Base-by-base conservation (phyloP, 805 yeast genomes). In the Saccharomyces jurei region DNA sequence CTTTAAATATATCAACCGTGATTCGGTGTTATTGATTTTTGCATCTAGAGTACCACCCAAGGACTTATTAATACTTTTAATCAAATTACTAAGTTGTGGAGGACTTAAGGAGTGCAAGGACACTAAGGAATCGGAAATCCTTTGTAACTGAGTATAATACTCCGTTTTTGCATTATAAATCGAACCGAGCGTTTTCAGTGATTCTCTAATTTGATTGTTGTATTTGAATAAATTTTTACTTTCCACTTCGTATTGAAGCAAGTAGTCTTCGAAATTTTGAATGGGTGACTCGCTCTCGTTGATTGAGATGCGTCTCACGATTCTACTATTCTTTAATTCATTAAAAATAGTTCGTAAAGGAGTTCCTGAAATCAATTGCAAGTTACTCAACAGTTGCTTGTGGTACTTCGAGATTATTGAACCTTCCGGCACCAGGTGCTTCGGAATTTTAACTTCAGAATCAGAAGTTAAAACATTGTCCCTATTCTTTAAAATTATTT, bases 71-170 rank as follows among this genome's bases (percentile, higher is more conserved):
- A 65, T 55, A n/a, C 63, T 52, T 41, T 56, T 61, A 21, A 66
- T 21, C 4, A 68, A 56, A 1, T 56, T 28, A 14, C 59, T 54
- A 32, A 60, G 52, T 8, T 58, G 52, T 2, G 58, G 6, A 27
- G 59, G 56, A 17, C 63, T 65, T 51, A 65, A 50, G 51, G 64
- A 66, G 26, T 72, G 73, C 52, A 80, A 72, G 8, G 81, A 77
- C 6, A 78, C 78, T 36, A 92, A 91, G 46, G 83, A 83, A 69
- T 94, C 98, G 0, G 97, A 89, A 26, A 91, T 78, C 52, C 78
- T 84, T 68, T 94, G 99, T 30, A 94, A 76, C 57, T 89, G 91
- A 61, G 83, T 82, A 72, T 84, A 94, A 68, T 91, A 94, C 47
- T 80, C 86, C 41, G 92, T 79, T 52, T 92, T 81, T n/a, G 83